A percentile compares a stretch with the other conserved stretches of the same genome.
Conservation (phyloP, 2,329 filamentous ascomycete species). For the Thelonectria olida region DNA sequence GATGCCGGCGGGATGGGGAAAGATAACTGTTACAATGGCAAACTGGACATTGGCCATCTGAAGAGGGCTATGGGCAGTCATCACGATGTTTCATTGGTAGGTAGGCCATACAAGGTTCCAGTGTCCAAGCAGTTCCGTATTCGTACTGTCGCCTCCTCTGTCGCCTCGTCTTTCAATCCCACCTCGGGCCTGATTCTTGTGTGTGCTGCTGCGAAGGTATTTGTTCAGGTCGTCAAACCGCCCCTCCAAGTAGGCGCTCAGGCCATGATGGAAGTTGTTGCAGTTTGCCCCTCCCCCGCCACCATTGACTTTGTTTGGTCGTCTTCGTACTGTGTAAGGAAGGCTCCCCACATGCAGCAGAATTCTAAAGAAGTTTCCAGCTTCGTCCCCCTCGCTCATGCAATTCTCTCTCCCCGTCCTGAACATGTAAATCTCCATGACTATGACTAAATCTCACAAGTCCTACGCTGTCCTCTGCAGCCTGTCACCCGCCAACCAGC, state of each 20-base stretch:
- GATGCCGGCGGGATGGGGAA: not conserved
- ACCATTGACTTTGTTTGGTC: not conserved
- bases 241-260: no score
- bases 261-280: no score
- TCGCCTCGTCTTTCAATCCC: not conserved
- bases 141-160: not conserved
- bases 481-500: not conserved
- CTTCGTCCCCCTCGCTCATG: not conserved
- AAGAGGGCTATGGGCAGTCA: no score
- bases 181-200: no score
- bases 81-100: no score
- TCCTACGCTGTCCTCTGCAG: not conserved
- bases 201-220: no score
- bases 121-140: no score
- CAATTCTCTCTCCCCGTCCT: not conserved
- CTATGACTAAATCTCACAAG: constrained; percentile 34
- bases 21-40: not conserved
- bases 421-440: constrained; percentile 25
- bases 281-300: constrained; percentile 18
- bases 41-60: not conserved
- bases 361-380: constrained; percentile 35
- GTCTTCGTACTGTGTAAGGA: not conserved
- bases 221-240: no score
- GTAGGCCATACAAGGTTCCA: no score
- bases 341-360: constrained; percentile 15